phyloP scores from a whole-genome alignment of 1,284 basidiomycete species.

The Omphalotus olearius region DNA sequence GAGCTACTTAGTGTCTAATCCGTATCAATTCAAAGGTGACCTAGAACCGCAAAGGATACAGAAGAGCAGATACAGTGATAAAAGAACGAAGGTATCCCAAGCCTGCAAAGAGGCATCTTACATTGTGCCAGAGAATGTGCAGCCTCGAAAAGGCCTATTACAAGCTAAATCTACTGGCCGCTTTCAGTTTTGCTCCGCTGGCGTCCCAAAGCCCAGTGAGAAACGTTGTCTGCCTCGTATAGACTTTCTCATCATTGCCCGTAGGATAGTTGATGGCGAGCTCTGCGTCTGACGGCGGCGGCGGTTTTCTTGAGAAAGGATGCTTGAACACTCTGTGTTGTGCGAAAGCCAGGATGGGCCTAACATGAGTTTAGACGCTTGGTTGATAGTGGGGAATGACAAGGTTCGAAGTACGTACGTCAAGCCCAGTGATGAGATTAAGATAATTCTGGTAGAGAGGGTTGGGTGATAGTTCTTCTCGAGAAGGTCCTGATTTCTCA shows the following conservation, averaged over 20 bases:
- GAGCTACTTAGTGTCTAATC: too few relatives aligned
- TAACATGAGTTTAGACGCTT: conserved; percentile 14
- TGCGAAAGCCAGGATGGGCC: conserved; percentile 32
- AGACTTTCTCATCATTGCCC: not conserved
- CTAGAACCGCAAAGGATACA: too few relatives aligned
- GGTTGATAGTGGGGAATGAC: not conserved
- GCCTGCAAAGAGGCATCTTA: too few relatives aligned
- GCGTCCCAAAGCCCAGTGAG: conserved; percentile 11
- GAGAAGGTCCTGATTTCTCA: conserved; percentile 36
- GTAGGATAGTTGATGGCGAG: conserved; percentile 20
- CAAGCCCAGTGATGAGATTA: conserved; percentile 42
- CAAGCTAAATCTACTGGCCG: conserved; percentile 7
- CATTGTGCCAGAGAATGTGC: too few relatives aligned
- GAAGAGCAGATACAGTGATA: too few relatives aligned
- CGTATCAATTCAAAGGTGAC: too few relatives aligned
- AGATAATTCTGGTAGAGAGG: conserved; percentile 37
- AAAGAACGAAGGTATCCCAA: too few relatives aligned
- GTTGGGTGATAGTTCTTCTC: conserved; percentile 43
- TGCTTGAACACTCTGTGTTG: conserved; percentile 38
- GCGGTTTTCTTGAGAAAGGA: conserved; percentile 27
- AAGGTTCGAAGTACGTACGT: conserved; percentile 29
- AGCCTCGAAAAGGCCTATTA: not conserved
- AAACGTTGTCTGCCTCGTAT: conserved; percentile 6
- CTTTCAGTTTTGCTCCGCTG: conserved; percentile 5
- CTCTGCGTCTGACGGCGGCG: conserved; percentile 18